Percentiles rank a stretch among this genome's conserved stretches.
These are phyloP conservation scores for Platismatia glauca DNA, from an alignment of 495 filamentous ascomycete genomes.

Conservation along the genomic window DNA sequence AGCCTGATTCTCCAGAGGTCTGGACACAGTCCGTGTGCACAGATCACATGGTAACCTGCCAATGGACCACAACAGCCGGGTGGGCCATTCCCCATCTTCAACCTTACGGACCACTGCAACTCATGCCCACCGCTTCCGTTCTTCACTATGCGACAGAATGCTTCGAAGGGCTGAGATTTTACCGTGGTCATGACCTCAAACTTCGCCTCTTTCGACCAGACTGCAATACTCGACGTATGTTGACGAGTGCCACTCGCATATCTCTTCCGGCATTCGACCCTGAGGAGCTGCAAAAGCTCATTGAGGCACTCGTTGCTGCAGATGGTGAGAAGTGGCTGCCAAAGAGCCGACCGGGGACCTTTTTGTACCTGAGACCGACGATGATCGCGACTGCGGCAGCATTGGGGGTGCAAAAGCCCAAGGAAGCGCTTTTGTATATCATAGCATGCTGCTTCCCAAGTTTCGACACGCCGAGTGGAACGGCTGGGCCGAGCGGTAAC, in stretches of 20 bases:
- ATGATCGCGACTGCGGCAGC: conserved; percentile 73
- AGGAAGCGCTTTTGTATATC: conserved; percentile 77
- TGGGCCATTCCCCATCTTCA: conserved; percentile 72
- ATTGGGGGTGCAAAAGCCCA: conserved; percentile 72
- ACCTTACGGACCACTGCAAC: conserved; percentile 68
- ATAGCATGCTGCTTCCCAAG: conserved; percentile 65
- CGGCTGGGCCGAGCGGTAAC: neutral
- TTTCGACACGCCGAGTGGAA: conserved; percentile 29
- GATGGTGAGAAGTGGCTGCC: conserved; percentile 78
- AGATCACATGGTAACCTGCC: conserved; percentile 59
- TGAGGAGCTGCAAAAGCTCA: conserved; percentile 64
- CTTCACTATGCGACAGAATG: conserved; percentile 90
- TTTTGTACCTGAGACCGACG: conserved; percentile 76
- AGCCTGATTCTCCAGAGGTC: conserved; percentile 45
- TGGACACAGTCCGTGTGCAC: conserved; percentile 30
- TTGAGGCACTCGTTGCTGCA: conserved; percentile 41
- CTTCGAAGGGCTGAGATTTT: conserved; percentile 85
- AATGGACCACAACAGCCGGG: conserved; percentile 57
- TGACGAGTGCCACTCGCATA: conserved; percentile 60
- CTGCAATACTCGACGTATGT: conserved; percentile 66
- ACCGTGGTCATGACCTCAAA: conserved; percentile 72
- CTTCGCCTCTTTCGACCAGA: conserved; percentile 81
- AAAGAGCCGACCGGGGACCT: conserved; percentile 51
- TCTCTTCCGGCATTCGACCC: conserved; percentile 69
- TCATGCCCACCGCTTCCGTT: conserved; percentile 77